Conservation (phyloP, 2,329 filamentous ascomycete species). For the Alternaria triticimaculans region DNA sequence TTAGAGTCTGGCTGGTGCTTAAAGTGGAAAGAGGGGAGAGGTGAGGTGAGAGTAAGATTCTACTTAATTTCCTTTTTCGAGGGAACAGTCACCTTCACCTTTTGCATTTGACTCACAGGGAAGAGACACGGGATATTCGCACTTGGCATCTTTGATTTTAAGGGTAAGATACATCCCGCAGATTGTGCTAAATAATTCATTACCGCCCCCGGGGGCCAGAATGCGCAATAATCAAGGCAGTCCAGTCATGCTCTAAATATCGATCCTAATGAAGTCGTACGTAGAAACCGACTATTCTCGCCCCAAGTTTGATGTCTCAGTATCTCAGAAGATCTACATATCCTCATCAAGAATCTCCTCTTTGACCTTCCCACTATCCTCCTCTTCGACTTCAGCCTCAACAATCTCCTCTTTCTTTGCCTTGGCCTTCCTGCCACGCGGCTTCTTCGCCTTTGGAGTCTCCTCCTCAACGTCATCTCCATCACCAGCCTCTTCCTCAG, state of each 20-base stretch:
- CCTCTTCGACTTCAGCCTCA: neutral
- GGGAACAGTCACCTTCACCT: neutral
- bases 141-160: neutral
- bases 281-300: neutral
- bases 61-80: neutral
- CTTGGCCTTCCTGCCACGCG: neutral
- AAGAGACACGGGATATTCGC: neutral
- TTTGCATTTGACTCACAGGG: neutral
- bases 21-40: neutral
- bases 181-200: neutral
- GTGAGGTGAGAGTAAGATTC: neutral
- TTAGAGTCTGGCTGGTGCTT: too few species aligned
- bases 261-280: neutral
- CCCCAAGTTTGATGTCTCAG: neutral
- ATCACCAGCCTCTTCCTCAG: neutral
- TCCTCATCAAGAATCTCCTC: slow-evolving; percentile 1
- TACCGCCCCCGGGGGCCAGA: neutral
- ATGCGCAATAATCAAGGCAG: neutral
- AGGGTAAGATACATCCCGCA: neutral
- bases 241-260: neutral
- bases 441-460: neutral
- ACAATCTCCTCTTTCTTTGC: slow-evolving; percentile 17
- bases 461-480: neutral
- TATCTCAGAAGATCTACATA: neutral
- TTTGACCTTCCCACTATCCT: neutral